A percentile compares a stretch with the other conserved stretches of the same genome.
These are phyloP conservation scores for Aspergillus awamori DNA, from an alignment of 2,329 filamentous ascomycete genomes.

Conservation along the genomic window DNA sequence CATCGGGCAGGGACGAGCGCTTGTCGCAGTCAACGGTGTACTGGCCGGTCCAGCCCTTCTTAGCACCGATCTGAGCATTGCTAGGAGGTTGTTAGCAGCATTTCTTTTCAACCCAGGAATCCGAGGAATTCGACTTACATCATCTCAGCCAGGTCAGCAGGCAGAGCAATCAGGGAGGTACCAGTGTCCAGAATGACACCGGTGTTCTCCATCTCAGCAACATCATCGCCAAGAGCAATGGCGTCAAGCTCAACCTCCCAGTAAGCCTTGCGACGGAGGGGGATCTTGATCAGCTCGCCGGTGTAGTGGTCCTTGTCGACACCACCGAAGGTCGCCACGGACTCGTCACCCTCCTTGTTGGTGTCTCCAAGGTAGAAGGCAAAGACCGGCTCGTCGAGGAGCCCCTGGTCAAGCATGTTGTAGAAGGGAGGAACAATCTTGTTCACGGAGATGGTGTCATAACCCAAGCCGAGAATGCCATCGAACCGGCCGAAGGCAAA, in stretches of 20 bases:
- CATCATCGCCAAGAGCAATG: slow-evolving; percentile 83
- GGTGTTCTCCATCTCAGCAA: slow-evolving; percentile 87
- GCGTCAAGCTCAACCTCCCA: slow-evolving; percentile 98
- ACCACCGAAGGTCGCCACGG: slow-evolving; percentile 88
- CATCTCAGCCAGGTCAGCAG: slow-evolving; percentile 87
- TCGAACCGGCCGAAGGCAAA: slow-evolving; percentile 98
- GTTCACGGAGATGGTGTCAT: slow-evolving; percentile 97
- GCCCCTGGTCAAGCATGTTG: slow-evolving; percentile 86
- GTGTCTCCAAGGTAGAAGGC: slow-evolving; percentile 90
- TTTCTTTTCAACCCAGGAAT: not conserved
- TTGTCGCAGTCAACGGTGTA: slow-evolving; percentile 90
- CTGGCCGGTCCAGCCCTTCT: slow-evolving; percentile 97
- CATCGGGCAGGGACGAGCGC: slow-evolving; percentile 80
- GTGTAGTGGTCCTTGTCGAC: slow-evolving; percentile 78
- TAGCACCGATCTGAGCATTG: slow-evolving; percentile 96
- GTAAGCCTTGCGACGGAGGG: slow-evolving; percentile 97
- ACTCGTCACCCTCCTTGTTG: slow-evolving; percentile 71
- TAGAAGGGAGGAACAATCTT: slow-evolving; percentile 93
- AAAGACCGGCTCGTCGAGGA: slow-evolving; percentile 90
- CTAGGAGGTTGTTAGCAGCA: slow-evolving; percentile 35
- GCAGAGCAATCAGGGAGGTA: slow-evolving; percentile 95
- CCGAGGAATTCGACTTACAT: slow-evolving; percentile 55
- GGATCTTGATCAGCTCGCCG: slow-evolving; percentile 89
- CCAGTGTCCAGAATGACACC: slow-evolving; percentile 98
- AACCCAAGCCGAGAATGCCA: slow-evolving; percentile 92